Conservation (phyloP, 768 basidiomycete species). For the Coprinopsis sp. region DNA sequence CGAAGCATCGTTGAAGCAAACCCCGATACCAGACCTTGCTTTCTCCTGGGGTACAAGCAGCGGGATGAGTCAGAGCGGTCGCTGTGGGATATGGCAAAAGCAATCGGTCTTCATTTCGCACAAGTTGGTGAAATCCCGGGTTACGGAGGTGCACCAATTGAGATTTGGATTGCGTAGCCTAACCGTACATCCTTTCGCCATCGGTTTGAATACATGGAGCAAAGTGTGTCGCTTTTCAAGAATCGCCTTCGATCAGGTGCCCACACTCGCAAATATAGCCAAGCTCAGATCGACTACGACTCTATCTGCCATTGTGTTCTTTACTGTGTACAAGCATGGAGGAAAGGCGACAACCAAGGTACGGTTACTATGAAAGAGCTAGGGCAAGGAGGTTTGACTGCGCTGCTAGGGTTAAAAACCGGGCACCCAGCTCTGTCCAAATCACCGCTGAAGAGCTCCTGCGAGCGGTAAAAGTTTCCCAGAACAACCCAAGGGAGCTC, state of each 20-base stretch:
- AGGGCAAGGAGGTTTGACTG: no score
- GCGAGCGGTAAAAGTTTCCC: slow-evolving; percentile 72
- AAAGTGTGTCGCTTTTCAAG: background rate
- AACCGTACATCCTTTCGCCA: background rate
- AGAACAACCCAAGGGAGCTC: background rate
- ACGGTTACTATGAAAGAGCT: no score
- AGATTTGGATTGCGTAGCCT: slow-evolving; percentile 60
- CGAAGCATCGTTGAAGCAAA: slow-evolving; percentile 38
- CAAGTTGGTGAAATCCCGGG: slow-evolving; percentile 53
- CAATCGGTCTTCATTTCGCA: slow-evolving; percentile 51
- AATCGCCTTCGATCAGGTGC: no score
- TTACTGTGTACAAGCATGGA: no score
- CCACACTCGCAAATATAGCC: no score
- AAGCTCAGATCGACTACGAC: no score
- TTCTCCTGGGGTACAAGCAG: slow-evolving; percentile 85
- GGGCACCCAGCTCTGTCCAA: slow-evolving; percentile 89
- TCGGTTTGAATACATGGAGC: background rate
- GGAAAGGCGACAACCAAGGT: no score
- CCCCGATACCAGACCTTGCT: slow-evolving; percentile 28
- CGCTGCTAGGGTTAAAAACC: slow-evolving; percentile 83
- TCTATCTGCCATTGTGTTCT: no score
- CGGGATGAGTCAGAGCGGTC: slow-evolving; percentile 71
- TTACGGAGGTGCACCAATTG: slow-evolving; percentile 58
- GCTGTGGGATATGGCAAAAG: slow-evolving; percentile 60
- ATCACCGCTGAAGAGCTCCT: slow-evolving; percentile 97